Conservation (phyloP, 2,329 filamentous ascomycete genomes). For the Lachnellula subtilissima region DNA sequence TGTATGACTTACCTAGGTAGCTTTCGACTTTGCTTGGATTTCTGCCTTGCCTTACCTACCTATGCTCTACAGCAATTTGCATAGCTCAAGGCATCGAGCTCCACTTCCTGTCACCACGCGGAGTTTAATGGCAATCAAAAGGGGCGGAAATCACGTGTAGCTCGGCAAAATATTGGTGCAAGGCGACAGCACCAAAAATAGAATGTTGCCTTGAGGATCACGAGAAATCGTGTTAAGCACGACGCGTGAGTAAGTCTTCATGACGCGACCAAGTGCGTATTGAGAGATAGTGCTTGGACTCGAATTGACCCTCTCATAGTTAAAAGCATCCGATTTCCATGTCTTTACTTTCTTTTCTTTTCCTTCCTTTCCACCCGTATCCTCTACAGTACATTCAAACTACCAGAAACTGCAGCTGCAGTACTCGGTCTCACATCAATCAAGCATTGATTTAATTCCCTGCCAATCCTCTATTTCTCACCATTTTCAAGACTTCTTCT, state of each 20-base stretch:
- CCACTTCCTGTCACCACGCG: no score
- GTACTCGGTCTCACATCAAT: no score
- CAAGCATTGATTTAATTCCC: no score
- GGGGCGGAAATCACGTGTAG: neutral
- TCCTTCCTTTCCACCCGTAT: no score
- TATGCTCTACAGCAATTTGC: no score
- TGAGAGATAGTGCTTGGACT: neutral
- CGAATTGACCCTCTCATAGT: neutral
- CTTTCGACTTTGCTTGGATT: no score
- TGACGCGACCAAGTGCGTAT: neutral
- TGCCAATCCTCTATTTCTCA: no score
- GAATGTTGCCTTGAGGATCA: conserved; percentile 1
- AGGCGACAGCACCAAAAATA: neutral
- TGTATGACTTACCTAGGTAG: no score
- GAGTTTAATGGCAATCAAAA: neutral
- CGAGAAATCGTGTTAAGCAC: conserved; percentile 9
- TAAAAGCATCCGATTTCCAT: conserved; percentile 7
- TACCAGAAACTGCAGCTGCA: neutral
- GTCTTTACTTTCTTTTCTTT: neutral
- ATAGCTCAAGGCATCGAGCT: no score
- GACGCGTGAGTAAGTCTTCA: conserved; percentile 8
- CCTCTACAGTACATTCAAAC: neutral
- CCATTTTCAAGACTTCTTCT: no score
- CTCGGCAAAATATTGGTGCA: neutral
- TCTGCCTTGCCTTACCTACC: no score